Percentiles rank a stretch among this genome's conserved stretches.
Conservation (phyloP, 2,329 filamentous ascomycete species). For the Orbilia ellipsospora region DNA sequence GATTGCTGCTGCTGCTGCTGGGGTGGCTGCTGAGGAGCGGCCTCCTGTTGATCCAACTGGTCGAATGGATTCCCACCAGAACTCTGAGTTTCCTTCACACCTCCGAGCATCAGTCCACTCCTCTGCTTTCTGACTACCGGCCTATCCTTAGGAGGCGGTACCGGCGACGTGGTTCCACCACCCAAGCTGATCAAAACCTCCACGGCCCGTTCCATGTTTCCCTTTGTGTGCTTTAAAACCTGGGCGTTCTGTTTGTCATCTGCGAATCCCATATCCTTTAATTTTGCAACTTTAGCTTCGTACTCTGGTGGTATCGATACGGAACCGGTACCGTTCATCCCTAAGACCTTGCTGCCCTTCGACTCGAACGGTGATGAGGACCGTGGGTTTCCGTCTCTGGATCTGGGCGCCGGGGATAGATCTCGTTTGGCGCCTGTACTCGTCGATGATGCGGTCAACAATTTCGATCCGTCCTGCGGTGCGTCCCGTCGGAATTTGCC, state of each 20-base stretch:
- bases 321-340: slow-evolving; percentile 55
- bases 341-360: slow-evolving; percentile 58
- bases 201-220: slow-evolving; percentile 85
- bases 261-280: slow-evolving; percentile 91
- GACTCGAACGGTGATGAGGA: slow-evolving; percentile 54
- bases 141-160: slow-evolving; percentile 60
- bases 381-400: slow-evolving; percentile 18
- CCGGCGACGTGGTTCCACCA: slow-evolving; percentile 73
- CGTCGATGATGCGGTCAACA: slow-evolving; percentile 66
- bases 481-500: slow-evolving; percentile 65
- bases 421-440: slow-evolving; percentile 61
- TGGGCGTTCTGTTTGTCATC: slow-evolving; percentile 84
- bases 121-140: slow-evolving; percentile 61
- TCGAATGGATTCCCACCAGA: slow-evolving; percentile 60
- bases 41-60: slow-evolving; percentile 61
- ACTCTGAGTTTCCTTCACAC: slow-evolving; percentile 53
- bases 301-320: slow-evolving; percentile 56
- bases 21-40: slow-evolving; percentile 58
- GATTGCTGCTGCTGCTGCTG: slow-evolving; percentile 56
- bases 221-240: slow-evolving; percentile 83
- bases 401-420: slow-evolving; percentile 37
- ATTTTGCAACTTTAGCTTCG: slow-evolving; percentile 74
- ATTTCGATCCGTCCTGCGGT: slow-evolving; percentile 67
- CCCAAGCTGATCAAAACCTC: slow-evolving; percentile 81
- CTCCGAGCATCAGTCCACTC: slow-evolving; percentile 49